Evolutionary conservation across 805 yeast genomes (phyloP).

Genomic region (Cyberlindnera subsufficiens): DNA sequence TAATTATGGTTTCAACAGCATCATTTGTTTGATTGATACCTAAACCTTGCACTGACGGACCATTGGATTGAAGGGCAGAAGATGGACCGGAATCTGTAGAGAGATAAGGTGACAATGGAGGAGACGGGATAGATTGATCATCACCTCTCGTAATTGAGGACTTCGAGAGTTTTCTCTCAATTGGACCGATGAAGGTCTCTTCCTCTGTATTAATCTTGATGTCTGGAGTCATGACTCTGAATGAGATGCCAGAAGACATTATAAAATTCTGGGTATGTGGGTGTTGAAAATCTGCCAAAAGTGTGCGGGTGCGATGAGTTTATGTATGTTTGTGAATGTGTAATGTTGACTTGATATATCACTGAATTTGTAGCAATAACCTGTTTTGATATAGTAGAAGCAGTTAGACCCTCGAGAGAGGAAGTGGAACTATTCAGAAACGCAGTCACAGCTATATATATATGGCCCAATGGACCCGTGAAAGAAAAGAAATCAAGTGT

Average conservation of each 20-base stretch:
- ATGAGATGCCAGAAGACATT: conserved; percentile 13
- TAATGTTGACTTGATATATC: background rate
- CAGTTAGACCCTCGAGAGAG: background rate
- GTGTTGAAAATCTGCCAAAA: background rate
- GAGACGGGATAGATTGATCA: conserved; percentile 34
- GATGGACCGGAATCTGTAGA: conserved; percentile 2
- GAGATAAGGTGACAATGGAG: conserved; percentile 40
- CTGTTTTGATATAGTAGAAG: background rate
- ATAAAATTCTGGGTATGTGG: background rate
- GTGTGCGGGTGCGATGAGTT: too few species aligned
- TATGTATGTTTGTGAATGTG: background rate
- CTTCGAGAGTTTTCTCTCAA: conserved; percentile 22
- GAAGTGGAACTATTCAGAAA: background rate
- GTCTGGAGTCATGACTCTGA: conserved; percentile 24
- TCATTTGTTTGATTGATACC: background rate
- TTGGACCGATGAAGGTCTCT: conserved; percentile 4
- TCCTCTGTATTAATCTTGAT: conserved; percentile 10
- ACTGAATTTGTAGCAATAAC: background rate
- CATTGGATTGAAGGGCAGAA: background rate
- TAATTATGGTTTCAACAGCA: conserved; percentile 14
- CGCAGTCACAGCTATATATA: background rate
- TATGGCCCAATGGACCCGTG: background rate
- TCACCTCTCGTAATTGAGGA: conserved; percentile 20
- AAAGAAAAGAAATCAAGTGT: background rate
- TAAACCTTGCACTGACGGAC: too few species aligned